A percentile compares a stretch with the other conserved stretches of the same genome.
Evolutionary conservation across 371 early-diverging fungal species (phyloP).

Genomic region (Rhizopus sp.): DNA sequence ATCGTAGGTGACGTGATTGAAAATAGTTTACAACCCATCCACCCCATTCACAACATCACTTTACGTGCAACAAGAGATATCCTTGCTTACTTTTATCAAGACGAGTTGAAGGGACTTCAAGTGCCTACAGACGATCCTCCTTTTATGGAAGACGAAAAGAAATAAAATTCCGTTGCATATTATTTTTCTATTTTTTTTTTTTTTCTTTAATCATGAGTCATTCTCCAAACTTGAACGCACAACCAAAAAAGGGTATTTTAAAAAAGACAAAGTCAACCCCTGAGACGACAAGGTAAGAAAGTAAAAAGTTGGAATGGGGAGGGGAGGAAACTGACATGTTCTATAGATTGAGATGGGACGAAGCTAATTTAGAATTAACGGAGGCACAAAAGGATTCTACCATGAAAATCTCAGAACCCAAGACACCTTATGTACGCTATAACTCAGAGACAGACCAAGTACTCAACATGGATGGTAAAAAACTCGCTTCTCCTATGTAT

Average conservation of each 20-base stretch:
- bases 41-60: slow-evolving; percentile 64
- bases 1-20: slow-evolving; percentile 52
- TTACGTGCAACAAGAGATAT: slow-evolving; percentile 40
- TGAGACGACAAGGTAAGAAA: slow-evolving; percentile 19
- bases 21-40: slow-evolving; percentile 59
- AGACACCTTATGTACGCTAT: slow-evolving; percentile 93
- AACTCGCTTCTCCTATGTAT: not conserved
- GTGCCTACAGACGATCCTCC: slow-evolving; percentile 42
- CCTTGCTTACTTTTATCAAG: slow-evolving; percentile 49
- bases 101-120: slow-evolving; percentile 12
- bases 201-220: slow-evolving; percentile 28
- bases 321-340: slow-evolving; percentile 2
- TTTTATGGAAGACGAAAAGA: slow-evolving; percentile 10
- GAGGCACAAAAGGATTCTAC: slow-evolving; percentile 90
- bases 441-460: slow-evolving; percentile 79
- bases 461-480: slow-evolving; percentile 54
- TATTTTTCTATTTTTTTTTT: slow-evolving; percentile 1
- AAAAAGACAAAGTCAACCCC: slow-evolving; percentile 33
- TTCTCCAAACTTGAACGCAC: slow-evolving; percentile 36
- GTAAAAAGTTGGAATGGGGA: slow-evolving; percentile 2
- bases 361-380: slow-evolving; percentile 87
- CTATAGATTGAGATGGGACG: slow-evolving; percentile 87
- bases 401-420: slow-evolving; percentile 98
- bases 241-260: slow-evolving; percentile 57
- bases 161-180: not conserved